Percentiles rank a stretch among this genome's conserved stretches.
Evolutionary conservation across 2,329 filamentous ascomycete species (phyloP).

Genomic region (Uncinocarpus reesii): DNA sequence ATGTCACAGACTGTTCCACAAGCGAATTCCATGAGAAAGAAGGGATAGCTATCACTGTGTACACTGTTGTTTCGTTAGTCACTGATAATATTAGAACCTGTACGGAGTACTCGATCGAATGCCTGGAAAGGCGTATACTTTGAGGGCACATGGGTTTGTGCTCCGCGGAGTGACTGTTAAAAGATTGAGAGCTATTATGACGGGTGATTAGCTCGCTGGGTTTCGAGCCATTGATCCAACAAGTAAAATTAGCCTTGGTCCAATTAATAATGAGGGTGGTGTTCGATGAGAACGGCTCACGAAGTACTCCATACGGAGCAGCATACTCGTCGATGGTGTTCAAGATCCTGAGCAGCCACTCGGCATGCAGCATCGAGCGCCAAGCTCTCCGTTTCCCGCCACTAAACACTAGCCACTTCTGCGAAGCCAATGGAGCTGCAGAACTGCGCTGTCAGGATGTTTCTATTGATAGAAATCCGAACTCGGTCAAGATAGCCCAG

Average conservation of each 20-base stretch:
- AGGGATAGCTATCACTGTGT: no score
- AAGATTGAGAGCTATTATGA: not conserved
- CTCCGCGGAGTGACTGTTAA: not conserved
- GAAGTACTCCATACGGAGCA: no score
- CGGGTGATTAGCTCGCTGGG: not conserved
- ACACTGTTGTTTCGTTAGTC: no score
- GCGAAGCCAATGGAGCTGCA: not conserved
- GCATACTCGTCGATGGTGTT: not conserved
- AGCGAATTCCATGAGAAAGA: no score
- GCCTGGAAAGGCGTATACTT: not conserved
- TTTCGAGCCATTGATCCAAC: not conserved
- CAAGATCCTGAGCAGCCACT: not conserved
- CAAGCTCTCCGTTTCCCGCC: conserved; percentile 5
- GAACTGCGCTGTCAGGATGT: not conserved
- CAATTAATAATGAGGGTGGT: not conserved
- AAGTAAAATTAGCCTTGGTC: not conserved
- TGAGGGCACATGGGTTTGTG: not conserved
- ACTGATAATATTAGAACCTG: no score
- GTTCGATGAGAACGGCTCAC: not conserved
- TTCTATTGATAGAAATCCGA: conserved; percentile 9
- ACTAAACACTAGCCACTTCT: conserved; percentile 5
- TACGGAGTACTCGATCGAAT: no score
- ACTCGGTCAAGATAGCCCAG: not conserved
- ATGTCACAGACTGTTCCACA: no score
- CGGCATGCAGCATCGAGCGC: not conserved